Evolutionary conservation across 2,329 filamentous ascomycete species (phyloP).

Genomic region (Pseudopithomyces maydicus): DNA sequence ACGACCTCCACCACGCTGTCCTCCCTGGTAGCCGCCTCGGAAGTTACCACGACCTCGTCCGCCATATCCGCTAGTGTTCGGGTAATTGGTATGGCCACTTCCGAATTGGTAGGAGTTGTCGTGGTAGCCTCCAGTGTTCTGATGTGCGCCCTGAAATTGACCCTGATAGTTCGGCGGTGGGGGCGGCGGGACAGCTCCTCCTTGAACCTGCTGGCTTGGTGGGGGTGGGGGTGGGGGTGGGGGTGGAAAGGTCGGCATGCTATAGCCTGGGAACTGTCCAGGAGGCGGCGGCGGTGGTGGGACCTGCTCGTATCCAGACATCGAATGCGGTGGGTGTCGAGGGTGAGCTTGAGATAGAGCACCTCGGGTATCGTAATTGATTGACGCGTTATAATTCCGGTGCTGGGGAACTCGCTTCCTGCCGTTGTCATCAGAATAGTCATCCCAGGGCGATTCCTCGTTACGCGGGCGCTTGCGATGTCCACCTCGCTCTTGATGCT

Average conservation of each 20-base stretch:
- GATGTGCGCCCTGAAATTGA: slow-evolving; percentile 25
- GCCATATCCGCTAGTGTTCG: slow-evolving; percentile 10
- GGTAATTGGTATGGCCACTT: not conserved
- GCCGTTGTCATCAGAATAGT: slow-evolving; percentile 7
- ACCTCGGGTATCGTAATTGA: too few species aligned
- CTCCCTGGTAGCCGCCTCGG: slow-evolving; percentile 12
- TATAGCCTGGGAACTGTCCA: slow-evolving; percentile 24
- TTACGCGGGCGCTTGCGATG: slow-evolving; percentile 6
- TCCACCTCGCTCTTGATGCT: slow-evolving; percentile 14
- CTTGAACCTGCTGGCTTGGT: slow-evolving; percentile 17
- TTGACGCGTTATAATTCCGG: slow-evolving; percentile 8
- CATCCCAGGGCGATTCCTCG: slow-evolving; percentile 11
- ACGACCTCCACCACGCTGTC: slow-evolving; percentile 17
- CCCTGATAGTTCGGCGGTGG: slow-evolving; percentile 33
- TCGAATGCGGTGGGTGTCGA: slow-evolving; percentile 12
- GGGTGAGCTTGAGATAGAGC: not conserved
- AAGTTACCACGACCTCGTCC: slow-evolving; percentile 11
- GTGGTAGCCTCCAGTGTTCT: slow-evolving; percentile 20
- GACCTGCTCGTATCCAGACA: slow-evolving; percentile 12
- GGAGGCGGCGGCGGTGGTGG: slow-evolving; percentile 27
- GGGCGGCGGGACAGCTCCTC: slow-evolving; percentile 16
- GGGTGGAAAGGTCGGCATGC: slow-evolving; percentile 21
- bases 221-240: slow-evolving; percentile 30
- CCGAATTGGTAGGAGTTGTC: slow-evolving; percentile 6
- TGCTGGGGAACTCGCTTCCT: slow-evolving; percentile 7